Evolutionary conservation across 2,329 filamentous ascomycete genomes (phyloP).

Genomic region (Thelonectria rubi): DNA sequence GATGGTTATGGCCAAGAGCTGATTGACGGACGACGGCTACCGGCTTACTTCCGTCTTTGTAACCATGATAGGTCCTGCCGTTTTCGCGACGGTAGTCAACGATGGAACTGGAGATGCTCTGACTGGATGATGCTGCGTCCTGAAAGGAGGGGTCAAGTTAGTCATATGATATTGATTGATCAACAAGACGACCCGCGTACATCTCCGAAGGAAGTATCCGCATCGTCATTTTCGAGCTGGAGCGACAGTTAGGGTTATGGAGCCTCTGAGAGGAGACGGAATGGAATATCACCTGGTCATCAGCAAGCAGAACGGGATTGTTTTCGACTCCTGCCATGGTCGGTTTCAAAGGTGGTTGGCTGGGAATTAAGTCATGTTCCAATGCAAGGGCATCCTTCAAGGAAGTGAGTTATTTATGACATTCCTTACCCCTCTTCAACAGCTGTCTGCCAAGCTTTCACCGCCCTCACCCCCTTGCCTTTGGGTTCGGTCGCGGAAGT

Average conservation of each 20-base stretch:
- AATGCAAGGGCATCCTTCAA: not conserved
- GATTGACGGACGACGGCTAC: not conserved
- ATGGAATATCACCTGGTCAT: not conserved
- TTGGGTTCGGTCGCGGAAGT: not conserved
- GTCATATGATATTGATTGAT: too few species aligned
- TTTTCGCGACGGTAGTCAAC: not conserved
- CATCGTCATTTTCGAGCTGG: not conserved
- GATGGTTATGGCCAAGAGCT: not conserved
- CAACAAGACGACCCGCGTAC: not conserved
- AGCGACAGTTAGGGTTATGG: not conserved
- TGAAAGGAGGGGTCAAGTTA: not conserved
- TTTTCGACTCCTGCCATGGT: not conserved
- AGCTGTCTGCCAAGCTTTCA: not conserved
- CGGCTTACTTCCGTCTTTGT: conserved; percentile 3
- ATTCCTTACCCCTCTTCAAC: not conserved
- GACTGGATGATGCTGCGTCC: not conserved
- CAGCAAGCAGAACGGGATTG: not conserved
- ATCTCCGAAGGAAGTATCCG: not conserved
- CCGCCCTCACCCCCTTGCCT: not conserved
- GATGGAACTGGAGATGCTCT: not conserved
- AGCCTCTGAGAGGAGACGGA: not conserved
- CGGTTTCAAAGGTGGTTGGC: not conserved
- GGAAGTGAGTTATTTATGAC: not conserved
- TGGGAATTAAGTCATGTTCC: not conserved
- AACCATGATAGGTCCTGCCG: conserved; percentile 2